Evolutionary conservation across 495 filamentous ascomycete genomes (phyloP).

Genomic region (Daldinia vernicosa): DNA sequence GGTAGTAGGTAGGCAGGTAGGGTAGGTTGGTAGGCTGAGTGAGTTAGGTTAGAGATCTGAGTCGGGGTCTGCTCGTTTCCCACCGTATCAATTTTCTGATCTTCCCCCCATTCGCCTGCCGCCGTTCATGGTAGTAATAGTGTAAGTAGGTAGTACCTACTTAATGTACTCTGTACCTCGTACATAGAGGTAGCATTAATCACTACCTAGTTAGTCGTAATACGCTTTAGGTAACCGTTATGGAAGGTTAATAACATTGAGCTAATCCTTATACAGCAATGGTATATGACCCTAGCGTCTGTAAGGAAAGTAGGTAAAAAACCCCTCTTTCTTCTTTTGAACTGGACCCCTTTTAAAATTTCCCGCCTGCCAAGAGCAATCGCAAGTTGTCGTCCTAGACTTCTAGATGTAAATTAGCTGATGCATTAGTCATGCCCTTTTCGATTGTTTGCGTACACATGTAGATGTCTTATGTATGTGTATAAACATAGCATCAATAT

Average conservation of each 20-base stretch:
- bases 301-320: constrained; percentile 1
- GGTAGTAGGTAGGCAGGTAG: constrained; percentile 11
- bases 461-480: not conserved
- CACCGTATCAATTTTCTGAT: constrained; percentile 29
- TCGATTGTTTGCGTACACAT: not conserved
- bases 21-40: not conserved
- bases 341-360: constrained; percentile 24
- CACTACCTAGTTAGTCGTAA: not conserved
- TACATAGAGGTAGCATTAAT: too few relatives aligned
- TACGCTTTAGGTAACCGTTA: constrained; percentile 35
- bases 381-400: not conserved
- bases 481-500: constrained; percentile 4
- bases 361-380: constrained; percentile 3
- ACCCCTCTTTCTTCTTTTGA: constrained; percentile 33
- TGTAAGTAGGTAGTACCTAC: not conserved
- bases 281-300: constrained; percentile 15
- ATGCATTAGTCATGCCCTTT: not conserved
- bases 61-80: constrained; percentile 25
- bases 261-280: constrained; percentile 26
- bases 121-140: not conserved
- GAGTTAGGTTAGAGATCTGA: constrained; percentile 26
- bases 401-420: not conserved
- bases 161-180: constrained; percentile 20
- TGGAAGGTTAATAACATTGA: constrained; percentile 4
- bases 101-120: not conserved